Conservation (phyloP, 139 green algal genomes). For the Yamagishiella unicocca region DNA sequence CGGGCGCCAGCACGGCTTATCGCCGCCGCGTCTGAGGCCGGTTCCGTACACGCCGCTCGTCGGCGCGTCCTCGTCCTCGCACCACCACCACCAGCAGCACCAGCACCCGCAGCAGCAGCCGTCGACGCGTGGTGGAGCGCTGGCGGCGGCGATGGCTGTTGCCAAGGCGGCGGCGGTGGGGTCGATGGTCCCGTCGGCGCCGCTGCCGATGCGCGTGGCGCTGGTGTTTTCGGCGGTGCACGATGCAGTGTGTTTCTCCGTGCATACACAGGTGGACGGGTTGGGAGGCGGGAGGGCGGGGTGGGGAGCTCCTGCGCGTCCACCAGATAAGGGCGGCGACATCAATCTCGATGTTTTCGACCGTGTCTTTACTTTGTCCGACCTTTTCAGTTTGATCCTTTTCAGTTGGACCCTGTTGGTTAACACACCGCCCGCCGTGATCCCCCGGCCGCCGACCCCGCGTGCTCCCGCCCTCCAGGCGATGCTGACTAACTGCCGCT, state of each 20-base stretch:
- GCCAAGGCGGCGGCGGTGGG: conserved; percentile 9
- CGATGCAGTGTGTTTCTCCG: conserved; percentile 38
- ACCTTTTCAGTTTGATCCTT: neutral
- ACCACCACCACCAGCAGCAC: neutral
- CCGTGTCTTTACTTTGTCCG: neutral
- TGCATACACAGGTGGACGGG: conserved; percentile 34
- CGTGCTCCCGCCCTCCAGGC: too few relatives aligned
- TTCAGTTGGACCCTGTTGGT: too few relatives aligned
- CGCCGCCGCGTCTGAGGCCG: neutral
- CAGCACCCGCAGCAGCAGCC: neutral
- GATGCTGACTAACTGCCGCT: conserved; percentile 16
- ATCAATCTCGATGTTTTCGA: neutral
- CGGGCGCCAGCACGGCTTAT: conserved; percentile 7
- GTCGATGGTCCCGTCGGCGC: neutral
- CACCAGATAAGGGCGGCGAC: neutral
- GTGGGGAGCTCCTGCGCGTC: neutral
- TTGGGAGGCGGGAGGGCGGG: neutral
- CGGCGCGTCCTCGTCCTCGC: neutral
- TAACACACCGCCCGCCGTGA: too few relatives aligned
- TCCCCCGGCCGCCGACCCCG: too few relatives aligned
- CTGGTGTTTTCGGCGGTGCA: conserved; percentile 15
- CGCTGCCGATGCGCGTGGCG: conserved; percentile 11
- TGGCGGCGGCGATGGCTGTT: conserved; percentile 34
- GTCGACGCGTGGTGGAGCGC: neutral
- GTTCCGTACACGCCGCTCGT: neutral